Percentiles rank a stretch among this genome's conserved stretches.
These are phyloP conservation scores for Solanum clarkiae DNA, from an alignment of 257 asterid species.

Conservation along the genomic window DNA sequence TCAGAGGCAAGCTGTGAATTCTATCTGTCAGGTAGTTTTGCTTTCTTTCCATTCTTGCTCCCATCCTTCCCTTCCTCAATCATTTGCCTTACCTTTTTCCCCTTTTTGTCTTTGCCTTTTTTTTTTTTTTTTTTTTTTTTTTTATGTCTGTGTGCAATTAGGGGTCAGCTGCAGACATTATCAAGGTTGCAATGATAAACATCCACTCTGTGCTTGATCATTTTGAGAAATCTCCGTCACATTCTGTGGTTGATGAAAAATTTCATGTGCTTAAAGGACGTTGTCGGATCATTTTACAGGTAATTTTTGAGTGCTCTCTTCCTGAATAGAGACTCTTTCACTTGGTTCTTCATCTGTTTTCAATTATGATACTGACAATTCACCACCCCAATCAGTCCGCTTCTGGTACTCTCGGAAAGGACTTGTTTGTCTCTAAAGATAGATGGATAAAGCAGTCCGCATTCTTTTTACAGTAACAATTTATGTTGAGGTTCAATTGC, in stretches of 20 bases:
- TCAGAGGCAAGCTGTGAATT: constrained; percentile 96
- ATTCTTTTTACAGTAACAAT: neutral
- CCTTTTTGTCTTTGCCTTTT: neutral
- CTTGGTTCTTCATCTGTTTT: constrained; percentile 2
- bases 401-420: neutral
- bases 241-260: constrained; percentile 31
- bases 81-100: neutral
- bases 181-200: constrained; percentile 82
- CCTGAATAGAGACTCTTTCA: neutral
- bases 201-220: constrained; percentile 52
- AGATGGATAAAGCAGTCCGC: neutral
- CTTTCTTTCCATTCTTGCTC: neutral
- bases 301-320: constrained; percentile 3
- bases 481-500: neutral
- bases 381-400: neutral
- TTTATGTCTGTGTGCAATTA: constrained; percentile 9
- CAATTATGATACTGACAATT: neutral
- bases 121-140: too few relatives aligned
- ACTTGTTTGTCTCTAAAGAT: neutral
- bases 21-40: constrained; percentile 76
- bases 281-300: constrained; percentile 90
- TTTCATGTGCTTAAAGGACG: constrained; percentile 70
- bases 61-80: neutral
- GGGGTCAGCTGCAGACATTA: constrained; percentile 98
- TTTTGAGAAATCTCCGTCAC: constrained; percentile 30